Conservation (phyloP, 805 yeast genomes). For the Maudiozyma bulderi region DNA sequence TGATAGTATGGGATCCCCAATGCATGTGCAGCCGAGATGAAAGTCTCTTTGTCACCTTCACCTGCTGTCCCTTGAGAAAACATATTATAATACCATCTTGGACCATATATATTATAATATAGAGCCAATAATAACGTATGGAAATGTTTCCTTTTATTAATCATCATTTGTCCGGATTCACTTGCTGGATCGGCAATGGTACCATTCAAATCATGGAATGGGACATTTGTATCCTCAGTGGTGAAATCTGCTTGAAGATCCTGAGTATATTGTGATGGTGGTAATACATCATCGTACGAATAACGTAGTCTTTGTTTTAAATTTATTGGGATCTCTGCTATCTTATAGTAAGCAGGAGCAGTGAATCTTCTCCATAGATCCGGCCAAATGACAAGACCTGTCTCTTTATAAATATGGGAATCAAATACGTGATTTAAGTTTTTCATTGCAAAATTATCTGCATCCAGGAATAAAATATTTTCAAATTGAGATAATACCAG, state of each 20-base stretch:
- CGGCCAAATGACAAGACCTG: slow-evolving; percentile 62
- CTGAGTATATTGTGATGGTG: slow-evolving; percentile 18
- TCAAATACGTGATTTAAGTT: slow-evolving; percentile 53
- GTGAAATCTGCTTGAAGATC: slow-evolving; percentile 1
- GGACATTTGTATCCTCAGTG: slow-evolving; percentile 23
- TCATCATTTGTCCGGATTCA: slow-evolving; percentile 62
- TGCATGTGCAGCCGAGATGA: slow-evolving; percentile 53
- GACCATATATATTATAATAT: slow-evolving; percentile 62
- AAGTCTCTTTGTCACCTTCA: slow-evolving; percentile 73
- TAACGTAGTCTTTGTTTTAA: slow-evolving; percentile 30
- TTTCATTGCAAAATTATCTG: slow-evolving; percentile 64
- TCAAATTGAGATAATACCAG: slow-evolving; percentile 64
- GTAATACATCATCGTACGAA: slow-evolving; percentile 28
- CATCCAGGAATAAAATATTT: slow-evolving; percentile 60
- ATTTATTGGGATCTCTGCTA: slow-evolving; percentile 45
- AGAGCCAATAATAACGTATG: slow-evolving; percentile 49
- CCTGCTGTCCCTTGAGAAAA: slow-evolving; percentile 71
- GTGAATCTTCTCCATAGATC: slow-evolving; percentile 84
- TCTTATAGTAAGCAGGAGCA: slow-evolving; percentile 59
- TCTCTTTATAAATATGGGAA: slow-evolving; percentile 37
- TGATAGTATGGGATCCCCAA: slow-evolving; percentile 41
- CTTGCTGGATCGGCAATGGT: slow-evolving; percentile 60
- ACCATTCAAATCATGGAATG: slow-evolving; percentile 52
- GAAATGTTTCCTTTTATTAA: slow-evolving; percentile 51
- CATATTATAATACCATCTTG: slow-evolving; percentile 55